phyloP scores from a whole-genome alignment of 2,329 filamentous ascomycete species.

The Alternaria alternata region DNA sequence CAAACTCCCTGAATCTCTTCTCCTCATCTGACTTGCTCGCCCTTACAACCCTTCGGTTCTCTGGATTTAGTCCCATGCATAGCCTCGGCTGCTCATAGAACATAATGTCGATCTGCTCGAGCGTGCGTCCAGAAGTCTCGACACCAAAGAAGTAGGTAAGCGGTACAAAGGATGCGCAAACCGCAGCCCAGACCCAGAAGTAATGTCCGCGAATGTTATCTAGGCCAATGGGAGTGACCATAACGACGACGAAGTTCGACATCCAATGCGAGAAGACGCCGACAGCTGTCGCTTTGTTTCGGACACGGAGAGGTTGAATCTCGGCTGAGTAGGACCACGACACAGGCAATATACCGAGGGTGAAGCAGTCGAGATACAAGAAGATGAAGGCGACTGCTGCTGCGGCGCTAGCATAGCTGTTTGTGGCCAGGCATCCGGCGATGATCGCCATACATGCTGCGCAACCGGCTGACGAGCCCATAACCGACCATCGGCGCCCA shows the following conservation, averaged over 20 bases:
- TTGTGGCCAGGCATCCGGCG: conserved; percentile 38
- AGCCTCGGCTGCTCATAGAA: conserved; percentile 44
- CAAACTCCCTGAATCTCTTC: conserved; percentile 29
- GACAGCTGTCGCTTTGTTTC: conserved; percentile 60
- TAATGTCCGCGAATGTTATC: conserved; percentile 50
- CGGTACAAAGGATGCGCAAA: conserved; percentile 61
- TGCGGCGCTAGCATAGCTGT: conserved; percentile 36
- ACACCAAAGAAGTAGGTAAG: conserved; percentile 52
- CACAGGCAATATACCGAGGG: conserved; percentile 40
- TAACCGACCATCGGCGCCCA: conserved; percentile 49
- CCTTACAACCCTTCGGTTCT: conserved; percentile 31
- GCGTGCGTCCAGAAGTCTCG: conserved; percentile 35
- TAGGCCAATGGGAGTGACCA: conserved; percentile 57
- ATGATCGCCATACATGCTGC: conserved; percentile 47
- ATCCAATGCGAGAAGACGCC: conserved; percentile 61
- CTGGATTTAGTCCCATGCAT: conserved; percentile 44
- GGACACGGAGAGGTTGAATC: conserved; percentile 59
- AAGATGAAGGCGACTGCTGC: conserved; percentile 54
- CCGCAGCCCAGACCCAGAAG: conserved; percentile 61
- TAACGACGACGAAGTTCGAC: conserved; percentile 59
- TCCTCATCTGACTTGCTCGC: conserved; percentile 33
- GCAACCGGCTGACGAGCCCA: conserved; percentile 41
- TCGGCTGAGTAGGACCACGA: conserved; percentile 61
- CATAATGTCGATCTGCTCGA: conserved; percentile 42
- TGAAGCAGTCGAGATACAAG: conserved; percentile 33